phyloP scores from a whole-genome alignment of 129 eudicot species.

The Apium graveolens region DNA sequence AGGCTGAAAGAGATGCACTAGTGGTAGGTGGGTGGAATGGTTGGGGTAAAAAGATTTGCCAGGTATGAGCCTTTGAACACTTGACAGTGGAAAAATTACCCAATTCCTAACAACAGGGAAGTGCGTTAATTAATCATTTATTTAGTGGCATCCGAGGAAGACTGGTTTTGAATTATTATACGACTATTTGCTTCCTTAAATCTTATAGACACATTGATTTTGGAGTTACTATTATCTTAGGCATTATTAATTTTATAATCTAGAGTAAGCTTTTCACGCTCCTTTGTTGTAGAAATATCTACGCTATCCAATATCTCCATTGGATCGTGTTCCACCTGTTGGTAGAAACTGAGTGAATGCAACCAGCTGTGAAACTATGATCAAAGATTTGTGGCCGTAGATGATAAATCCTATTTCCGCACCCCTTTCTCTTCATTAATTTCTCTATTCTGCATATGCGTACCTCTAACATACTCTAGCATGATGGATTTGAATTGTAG shows the following conservation, averaged over 20 bases:
- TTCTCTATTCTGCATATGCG: not conserved
- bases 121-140: not conserved
- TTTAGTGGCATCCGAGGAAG: not conserved
- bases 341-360: not conserved
- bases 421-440: no score
- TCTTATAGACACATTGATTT: not conserved
- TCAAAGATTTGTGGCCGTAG: not conserved
- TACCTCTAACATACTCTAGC: not conserved
- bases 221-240: not conserved
- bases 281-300: not conserved
- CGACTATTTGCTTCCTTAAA: not conserved
- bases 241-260: not conserved
- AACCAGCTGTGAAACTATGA: not conserved
- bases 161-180: not conserved
- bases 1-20: no score
- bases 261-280: not conserved
- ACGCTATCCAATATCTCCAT: not conserved
- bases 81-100: not conserved
- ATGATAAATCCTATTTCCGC: not conserved
- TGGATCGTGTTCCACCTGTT: not conserved
- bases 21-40: not conserved
- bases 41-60: not conserved
- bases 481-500: not conserved
- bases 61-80: not conserved
- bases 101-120: not conserved